Conservation (phyloP, 495 filamentous ascomycete species). For the Daldinia vernicosa region DNA sequence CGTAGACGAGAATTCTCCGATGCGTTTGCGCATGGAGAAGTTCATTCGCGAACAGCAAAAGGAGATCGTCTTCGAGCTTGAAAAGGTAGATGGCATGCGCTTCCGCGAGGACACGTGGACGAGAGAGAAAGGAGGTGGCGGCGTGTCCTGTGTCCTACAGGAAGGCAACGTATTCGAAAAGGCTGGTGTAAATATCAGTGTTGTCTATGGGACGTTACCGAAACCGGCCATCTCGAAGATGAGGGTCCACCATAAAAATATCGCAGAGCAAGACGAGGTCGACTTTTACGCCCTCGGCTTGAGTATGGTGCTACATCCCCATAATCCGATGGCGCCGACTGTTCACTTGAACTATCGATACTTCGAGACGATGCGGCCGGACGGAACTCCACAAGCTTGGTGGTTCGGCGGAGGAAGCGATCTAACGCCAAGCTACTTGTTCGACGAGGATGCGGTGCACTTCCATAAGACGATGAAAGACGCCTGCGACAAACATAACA, state of each 20-base stretch:
- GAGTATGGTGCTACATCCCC: conserved; percentile 89
- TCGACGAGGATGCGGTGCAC: conserved; percentile 95
- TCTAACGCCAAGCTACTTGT: conserved; percentile 92
- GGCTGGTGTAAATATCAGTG: conserved; percentile 92
- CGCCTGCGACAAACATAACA: conserved; percentile 92
- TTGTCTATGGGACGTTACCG: conserved; percentile 93
- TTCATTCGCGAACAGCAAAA: conserved; percentile 93
- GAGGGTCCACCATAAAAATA: conserved; percentile 92
- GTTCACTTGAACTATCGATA: conserved; percentile 99
- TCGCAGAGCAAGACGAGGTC: conserved; percentile 73
- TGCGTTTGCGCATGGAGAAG: conserved; percentile 97
- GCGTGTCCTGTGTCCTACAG: conserved; percentile 92
- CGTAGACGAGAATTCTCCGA: conserved; percentile 78
- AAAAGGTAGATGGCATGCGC: conserved; percentile 79
- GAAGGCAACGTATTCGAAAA: conserved; percentile 98
- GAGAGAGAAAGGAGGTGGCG: conserved; percentile 80
- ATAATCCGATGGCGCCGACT: conserved; percentile 95
- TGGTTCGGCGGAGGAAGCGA: conserved; percentile 98
- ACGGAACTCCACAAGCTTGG: conserved; percentile 82
- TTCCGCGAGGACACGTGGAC: conserved; percentile 89
- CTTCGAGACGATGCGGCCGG: conserved; percentile 88
- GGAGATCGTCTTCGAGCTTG: conserved; percentile 81
- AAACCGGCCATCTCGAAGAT: conserved; percentile 90
- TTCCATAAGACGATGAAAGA: conserved; percentile 95
- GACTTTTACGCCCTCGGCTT: conserved; percentile 95